Percentiles rank a stretch among this genome's conserved stretches.
These are phyloP conservation scores for Volvox africanus DNA, from an alignment of 139 green algal species.

Conservation along the genomic window DNA sequence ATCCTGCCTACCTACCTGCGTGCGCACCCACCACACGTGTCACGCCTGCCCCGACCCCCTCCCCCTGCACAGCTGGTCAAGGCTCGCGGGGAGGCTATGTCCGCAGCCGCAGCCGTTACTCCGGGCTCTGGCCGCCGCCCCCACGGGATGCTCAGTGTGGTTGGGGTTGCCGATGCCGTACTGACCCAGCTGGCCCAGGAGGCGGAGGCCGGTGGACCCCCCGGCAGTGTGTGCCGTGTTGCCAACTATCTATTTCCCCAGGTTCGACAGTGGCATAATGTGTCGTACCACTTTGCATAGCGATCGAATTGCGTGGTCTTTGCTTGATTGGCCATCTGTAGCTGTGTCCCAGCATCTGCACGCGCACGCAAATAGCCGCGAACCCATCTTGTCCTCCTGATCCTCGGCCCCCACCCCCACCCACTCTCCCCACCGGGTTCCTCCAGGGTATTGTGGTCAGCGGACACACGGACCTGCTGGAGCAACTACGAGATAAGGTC, in stretches of 20 bases:
- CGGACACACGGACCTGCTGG: slow-evolving; percentile 81
- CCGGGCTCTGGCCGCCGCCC: slow-evolving; percentile 52
- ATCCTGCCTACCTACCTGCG: too few relatives aligned
- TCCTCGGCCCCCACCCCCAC: background rate
- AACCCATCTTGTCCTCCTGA: background rate
- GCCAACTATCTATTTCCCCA: slow-evolving; percentile 94
- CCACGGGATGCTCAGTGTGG: slow-evolving; percentile 93
- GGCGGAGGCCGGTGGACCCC: background rate
- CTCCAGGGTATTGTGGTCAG: slow-evolving; percentile 84
- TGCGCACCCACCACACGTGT: too few relatives aligned
- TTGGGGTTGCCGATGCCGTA: slow-evolving; percentile 85
- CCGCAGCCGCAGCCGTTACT: slow-evolving; percentile 64
- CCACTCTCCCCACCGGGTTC: background rate
- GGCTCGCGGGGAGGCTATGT: slow-evolving; percentile 87
- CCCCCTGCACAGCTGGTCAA: slow-evolving; percentile 84
- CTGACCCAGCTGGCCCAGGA: slow-evolving; percentile 67
- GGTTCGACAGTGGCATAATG: background rate
- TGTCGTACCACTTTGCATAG: too few relatives aligned
- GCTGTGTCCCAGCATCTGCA: too few relatives aligned
- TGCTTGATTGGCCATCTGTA: too few relatives aligned
- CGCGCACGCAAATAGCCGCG: too few relatives aligned
- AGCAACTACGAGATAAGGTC: slow-evolving; percentile 70
- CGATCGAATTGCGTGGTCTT: too few relatives aligned
- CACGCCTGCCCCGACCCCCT: slow-evolving; percentile 52
- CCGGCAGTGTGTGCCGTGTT: slow-evolving; percentile 79